phyloP scores from a whole-genome alignment of 129 eudicot species.

The Lonicera japonica region DNA sequence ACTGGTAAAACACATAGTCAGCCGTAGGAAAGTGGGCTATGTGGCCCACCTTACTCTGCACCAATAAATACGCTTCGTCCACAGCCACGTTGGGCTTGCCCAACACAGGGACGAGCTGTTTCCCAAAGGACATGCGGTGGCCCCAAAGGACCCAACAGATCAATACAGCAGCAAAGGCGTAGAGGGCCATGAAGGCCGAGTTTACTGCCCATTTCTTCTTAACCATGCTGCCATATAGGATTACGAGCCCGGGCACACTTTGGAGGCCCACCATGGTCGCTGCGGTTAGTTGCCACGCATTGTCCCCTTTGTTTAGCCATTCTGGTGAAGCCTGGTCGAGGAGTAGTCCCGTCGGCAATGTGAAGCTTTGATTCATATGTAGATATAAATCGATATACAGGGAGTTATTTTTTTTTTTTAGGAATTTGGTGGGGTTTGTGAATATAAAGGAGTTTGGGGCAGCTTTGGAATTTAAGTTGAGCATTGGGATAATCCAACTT shows the following conservation, averaged over 20 bases:
- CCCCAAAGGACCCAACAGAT: slow-evolving; percentile 80
- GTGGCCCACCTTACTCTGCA: background rate
- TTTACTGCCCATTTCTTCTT: slow-evolving; percentile 87
- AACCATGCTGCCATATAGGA: slow-evolving; percentile 80
- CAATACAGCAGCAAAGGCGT: slow-evolving; percentile 64
- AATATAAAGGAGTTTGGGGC: slow-evolving; percentile 10
- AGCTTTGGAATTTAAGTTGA: slow-evolving; percentile 7
- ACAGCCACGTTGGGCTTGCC: slow-evolving; percentile 33
- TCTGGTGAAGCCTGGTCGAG: slow-evolving; percentile 38
- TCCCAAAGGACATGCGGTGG: slow-evolving; percentile 59
- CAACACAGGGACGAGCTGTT: slow-evolving; percentile 11
- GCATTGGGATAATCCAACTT: slow-evolving; percentile 32
- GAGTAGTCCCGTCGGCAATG: slow-evolving; percentile 28
- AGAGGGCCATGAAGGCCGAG: slow-evolving; percentile 82
- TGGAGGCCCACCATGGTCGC: slow-evolving; percentile 75
- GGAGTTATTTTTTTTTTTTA: too few relatives aligned
- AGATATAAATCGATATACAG: too few relatives aligned
- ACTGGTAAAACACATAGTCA: slow-evolving; percentile 67
- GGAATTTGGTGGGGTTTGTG: slow-evolving; percentile 11
- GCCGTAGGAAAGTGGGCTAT: slow-evolving; percentile 35
- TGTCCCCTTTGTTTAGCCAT: slow-evolving; percentile 77
- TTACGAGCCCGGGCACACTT: slow-evolving; percentile 80
- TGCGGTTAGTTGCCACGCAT: slow-evolving; percentile 59
- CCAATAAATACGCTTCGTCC: slow-evolving; percentile 20
- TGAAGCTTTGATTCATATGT: slow-evolving; percentile 11